Percentiles rank a stretch among this genome's conserved stretches.
Conservation (phyloP, 192 early-diverging fungal species). For the Kappamyces sp. region DNA sequence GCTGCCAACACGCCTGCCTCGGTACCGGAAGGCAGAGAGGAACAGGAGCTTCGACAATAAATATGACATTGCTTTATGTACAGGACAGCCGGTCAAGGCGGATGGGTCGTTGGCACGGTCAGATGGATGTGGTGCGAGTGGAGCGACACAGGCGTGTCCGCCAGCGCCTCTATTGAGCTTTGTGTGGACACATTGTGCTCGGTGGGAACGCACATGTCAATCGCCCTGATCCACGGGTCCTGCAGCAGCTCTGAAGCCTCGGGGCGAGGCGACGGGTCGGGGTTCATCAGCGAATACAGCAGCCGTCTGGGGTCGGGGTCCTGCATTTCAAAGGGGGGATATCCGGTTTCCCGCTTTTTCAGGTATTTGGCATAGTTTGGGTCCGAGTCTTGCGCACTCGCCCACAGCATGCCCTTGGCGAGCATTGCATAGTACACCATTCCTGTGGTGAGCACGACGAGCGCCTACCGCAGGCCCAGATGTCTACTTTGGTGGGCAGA, state of each 20-base stretch:
- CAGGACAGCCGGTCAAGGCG: too few relatives aligned
- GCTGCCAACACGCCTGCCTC: too few relatives aligned
- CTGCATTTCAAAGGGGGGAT: conserved; percentile 19
- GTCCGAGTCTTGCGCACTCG: conserved; percentile 16
- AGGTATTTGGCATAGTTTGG: conserved; percentile 23
- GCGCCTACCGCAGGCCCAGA: conserved; percentile 45
- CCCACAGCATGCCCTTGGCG: conserved; percentile 26
- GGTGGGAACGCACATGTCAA: conserved; percentile 19
- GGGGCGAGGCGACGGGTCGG: conserved; percentile 45
- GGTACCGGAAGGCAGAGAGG: too few relatives aligned
- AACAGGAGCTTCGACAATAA: too few relatives aligned
- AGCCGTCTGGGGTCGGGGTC: conserved; percentile 7
- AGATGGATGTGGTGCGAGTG: too few relatives aligned
- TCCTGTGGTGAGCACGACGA: not conserved
- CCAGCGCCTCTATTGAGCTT: too few relatives aligned
- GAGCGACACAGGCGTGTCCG: too few relatives aligned
- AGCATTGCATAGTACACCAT: conserved; percentile 31
- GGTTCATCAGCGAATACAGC: conserved; percentile 19
- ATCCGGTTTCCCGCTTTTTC: conserved; percentile 5
- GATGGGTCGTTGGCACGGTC: too few relatives aligned
- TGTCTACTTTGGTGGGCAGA: conserved; percentile 41
- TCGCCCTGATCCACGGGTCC: conserved; percentile 61
- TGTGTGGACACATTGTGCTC: too few relatives aligned
- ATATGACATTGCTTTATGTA: too few relatives aligned
- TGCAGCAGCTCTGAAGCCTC: conserved; percentile 62